Base-by-base conservation (phyloP, 1,284 basidiomycete species). In the Microbotryum silenes-acaulis region DNA sequence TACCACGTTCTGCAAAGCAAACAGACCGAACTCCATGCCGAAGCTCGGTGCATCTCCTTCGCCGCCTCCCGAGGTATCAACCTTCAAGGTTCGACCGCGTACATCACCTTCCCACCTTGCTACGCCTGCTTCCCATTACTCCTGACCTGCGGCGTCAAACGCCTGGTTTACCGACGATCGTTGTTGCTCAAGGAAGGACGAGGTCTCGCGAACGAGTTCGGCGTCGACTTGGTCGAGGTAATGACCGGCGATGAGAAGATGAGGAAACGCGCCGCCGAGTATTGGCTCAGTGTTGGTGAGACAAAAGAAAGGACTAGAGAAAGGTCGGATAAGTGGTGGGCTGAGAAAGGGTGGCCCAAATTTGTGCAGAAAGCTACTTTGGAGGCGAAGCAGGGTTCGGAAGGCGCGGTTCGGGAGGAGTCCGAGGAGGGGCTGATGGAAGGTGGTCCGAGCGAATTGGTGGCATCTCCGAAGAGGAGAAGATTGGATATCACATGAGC, bases 61-160 rank as follows among this genome's bases (percentile, higher is more conserved):
- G 57, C 65, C 23, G 70, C 70, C 2, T 29, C 59, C 16, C 1
- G 8, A 9, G 70, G 70, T 10, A 58, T 56, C 5, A 16, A 53
- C 2, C 47, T 65, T 4, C 53, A 21, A 18, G 68, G 64, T 18
- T 29, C 64, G 21, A 72, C 70, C 14, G 59, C 63, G 14, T 72
- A 72, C 63, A 57, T 72, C 63, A 63, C 70, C 4, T 72, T 71
- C 57, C 70, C 70, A 8, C 70, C 70, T 0, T 72, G 70, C 49
- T 46, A 60, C 18, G 66, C 63, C 4, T 72, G 70, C 31, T 46
- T 70, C 25, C 64, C 61, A 7, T 49, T 71, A 20, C 61, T 71
- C 29, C 57, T 66, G 23, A 63, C 60, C 16, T 45, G 37, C 8
- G 66, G 70, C 0, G 49, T 71, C 37, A 52, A 48, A 37, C 54